Base-by-base conservation (phyloP, 345 rosid genomes). In the Geranium brycei region DNA sequence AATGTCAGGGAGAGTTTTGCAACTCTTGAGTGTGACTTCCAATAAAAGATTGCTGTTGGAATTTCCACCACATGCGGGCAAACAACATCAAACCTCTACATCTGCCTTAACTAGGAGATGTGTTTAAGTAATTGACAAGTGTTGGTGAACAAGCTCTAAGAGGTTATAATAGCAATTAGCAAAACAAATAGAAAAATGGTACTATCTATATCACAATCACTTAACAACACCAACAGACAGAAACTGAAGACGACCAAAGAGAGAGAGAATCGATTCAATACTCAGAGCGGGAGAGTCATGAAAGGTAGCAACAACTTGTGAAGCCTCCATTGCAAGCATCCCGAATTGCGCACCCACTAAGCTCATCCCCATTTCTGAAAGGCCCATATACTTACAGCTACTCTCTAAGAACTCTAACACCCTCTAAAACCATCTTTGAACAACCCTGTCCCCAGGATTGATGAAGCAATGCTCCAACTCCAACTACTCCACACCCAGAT, bases 311-410 rank as follows among this genome's bases (percentile, higher is more conserved):
- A 73, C 75, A 18, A 87, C 80, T 17, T 72, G 70, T 1, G 89
- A 80, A 70, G 91, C 83, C 63, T 72, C 16, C 13, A 77, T 58
- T 67, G 89, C 70, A 64, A 35, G 95, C 77, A 79, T 85, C 91
- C 17, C 89, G 78, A 31, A 83, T 82, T 5, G 96, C 85, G 67
- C 96, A 89, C 71, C 96, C 96, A 40, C 97, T 97, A 3, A 88
- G 75, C 70, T 87, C 89, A 35, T 89, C 95, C 15, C 95, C 97
- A 57, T 90, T 78, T 75, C 91, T 83, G 73, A 83, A 93, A 7
- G 93, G 91, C 60, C 99, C 97, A 58, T 88, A 76, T n/a, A n/a
- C n/a, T n/a, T n/a, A 96, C 96, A 93, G n/a, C 58, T 74, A 89
- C 83, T 93, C 95, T 6, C 85, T 55, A 60, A 87, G 90, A 31